Percentiles rank a stretch among this genome's conserved stretches.
These are phyloP conservation scores for Firmiana major DNA, from an alignment of 345 rosid species.

Conservation along the genomic window DNA sequence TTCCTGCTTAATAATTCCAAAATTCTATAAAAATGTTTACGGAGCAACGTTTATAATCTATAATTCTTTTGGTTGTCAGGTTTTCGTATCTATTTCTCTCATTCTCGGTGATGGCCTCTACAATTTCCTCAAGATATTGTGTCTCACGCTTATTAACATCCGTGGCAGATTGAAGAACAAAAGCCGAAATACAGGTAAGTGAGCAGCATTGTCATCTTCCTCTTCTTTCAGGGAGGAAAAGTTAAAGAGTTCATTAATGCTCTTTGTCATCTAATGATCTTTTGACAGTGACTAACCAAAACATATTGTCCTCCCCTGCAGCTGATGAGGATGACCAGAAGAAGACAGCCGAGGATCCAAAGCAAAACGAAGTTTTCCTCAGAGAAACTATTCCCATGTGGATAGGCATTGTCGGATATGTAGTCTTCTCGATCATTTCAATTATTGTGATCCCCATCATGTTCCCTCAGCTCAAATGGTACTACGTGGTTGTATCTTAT, in stretches of 20 bases:
- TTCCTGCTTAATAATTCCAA: neutral
- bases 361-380: conserved; percentile 60
- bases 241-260: neutral
- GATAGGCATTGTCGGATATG: conserved; percentile 60
- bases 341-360: conserved; percentile 29
- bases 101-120: conserved; percentile 94
- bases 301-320: neutral
- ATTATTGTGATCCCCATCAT: conserved; percentile 62
- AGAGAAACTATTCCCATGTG: conserved; percentile 77
- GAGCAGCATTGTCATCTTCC: neutral
- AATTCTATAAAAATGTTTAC: neutral
- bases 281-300: neutral
- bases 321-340: conserved; percentile 23
- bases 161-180: conserved; percentile 43
- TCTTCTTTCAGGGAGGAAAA: neutral
- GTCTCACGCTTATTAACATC: conserved; percentile 45
- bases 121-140: conserved; percentile 65
- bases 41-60: neutral
- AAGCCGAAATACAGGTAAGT: conserved; percentile 24
- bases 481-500: conserved; percentile 68
- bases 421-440: conserved; percentile 50
- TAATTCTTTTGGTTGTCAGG: conserved; percentile 30
- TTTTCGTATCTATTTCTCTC: conserved; percentile 72
- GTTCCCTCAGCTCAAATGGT: conserved; percentile 95
- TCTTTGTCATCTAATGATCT: neutral